Percentiles rank a stretch among this genome's conserved stretches.
These are phyloP conservation scores for Mortierella sp. DNA, from an alignment of 371 early-diverging fungal species.

Conservation along the genomic window DNA sequence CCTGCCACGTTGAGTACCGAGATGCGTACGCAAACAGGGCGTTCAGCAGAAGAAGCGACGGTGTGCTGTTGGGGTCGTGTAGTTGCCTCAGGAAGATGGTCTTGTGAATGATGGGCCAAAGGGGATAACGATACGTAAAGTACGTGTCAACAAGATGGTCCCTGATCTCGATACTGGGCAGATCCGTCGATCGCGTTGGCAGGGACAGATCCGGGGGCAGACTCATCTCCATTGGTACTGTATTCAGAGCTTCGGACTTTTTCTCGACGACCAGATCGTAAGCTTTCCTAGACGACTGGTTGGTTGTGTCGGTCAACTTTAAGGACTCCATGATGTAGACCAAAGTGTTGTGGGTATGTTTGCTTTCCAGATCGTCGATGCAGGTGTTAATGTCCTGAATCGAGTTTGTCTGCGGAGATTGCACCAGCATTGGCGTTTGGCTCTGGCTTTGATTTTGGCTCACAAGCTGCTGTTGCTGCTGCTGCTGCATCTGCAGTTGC, in stretches of 20 bases:
- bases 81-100: conserved; percentile 48
- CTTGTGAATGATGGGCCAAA: conserved; percentile 57
- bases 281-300: conserved; percentile 41
- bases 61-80: conserved; percentile 56
- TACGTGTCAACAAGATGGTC: conserved; percentile 53
- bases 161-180: conserved; percentile 48
- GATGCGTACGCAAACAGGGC: conserved; percentile 53
- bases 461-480: conserved; percentile 12
- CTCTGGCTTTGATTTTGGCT: conserved; percentile 29
- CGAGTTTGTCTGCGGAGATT: conserved; percentile 44
- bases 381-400: conserved; percentile 53
- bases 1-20: conserved; percentile 45
- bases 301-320: conserved; percentile 42
- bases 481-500: conserved; percentile 10
- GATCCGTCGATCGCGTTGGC: conserved; percentile 47
- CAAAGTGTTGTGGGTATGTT: conserved; percentile 56
- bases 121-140: conserved; percentile 52
- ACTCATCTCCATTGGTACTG: conserved; percentile 43
- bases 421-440: conserved; percentile 40
- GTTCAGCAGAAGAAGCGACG: conserved; percentile 54
- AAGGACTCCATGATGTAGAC: conserved; percentile 56
- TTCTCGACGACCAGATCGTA: conserved; percentile 54
- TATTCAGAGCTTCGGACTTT: conserved; percentile 28
- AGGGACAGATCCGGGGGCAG: conserved; percentile 45
- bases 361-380: conserved; percentile 54